Conservation (phyloP, 1,284 basidiomycete genomes). For the Pyrrhoderma lamaoense region DNA sequence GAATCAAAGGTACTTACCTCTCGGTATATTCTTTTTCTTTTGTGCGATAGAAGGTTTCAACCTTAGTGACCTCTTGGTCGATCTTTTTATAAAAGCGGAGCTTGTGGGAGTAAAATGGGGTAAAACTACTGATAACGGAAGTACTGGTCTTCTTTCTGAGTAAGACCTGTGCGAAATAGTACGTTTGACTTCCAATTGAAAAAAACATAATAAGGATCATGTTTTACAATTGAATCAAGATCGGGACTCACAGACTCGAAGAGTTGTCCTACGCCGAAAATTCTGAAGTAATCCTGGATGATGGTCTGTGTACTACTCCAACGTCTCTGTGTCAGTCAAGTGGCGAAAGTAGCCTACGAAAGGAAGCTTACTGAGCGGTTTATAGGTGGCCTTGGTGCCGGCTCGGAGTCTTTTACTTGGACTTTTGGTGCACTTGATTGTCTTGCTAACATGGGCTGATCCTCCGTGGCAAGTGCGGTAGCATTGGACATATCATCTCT, state of each 20-base stretch:
- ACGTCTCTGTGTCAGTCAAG: no score
- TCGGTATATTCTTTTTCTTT: constrained; percentile 59
- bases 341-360: no score
- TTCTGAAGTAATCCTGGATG: constrained; percentile 7
- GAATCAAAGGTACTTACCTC: constrained; percentile 28
- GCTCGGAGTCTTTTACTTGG: no score
- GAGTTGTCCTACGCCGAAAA: constrained; percentile 7
- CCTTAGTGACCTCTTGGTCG: constrained; percentile 72
- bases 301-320: background rate
- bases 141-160: background rate
- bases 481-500: no score
- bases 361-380: no score
- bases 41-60: constrained; percentile 77
- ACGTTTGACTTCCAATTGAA: background rate
- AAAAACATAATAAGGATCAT: no score
- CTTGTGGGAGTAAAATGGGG: constrained; percentile 27
- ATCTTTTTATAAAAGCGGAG: constrained; percentile 67
- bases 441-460: no score
- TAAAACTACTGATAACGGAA: constrained; percentile 8
- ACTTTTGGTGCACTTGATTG: no score
- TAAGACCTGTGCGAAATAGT: background rate
- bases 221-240: background rate
- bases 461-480: no score
- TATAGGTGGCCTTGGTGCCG: no score
- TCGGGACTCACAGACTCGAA: no score